Conservation (phyloP, 768 basidiomycete species). For the Auricularia sp. region DNA sequence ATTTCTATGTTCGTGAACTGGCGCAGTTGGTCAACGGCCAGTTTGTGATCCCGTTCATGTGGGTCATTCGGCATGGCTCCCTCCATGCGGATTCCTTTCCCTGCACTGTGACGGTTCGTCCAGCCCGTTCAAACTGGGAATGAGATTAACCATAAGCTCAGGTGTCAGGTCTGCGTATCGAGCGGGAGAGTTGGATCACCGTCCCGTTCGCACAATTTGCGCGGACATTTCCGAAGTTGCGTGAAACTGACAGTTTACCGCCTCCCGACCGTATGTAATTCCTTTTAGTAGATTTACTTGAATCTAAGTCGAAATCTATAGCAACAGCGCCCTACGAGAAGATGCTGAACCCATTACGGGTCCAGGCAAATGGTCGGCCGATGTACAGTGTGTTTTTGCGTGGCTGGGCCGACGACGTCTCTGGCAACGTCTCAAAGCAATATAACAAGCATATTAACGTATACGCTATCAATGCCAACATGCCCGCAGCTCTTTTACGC, state of each 20-base stretch:
- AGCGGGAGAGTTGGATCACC: too few relatives aligned
- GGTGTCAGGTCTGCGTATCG: too few relatives aligned
- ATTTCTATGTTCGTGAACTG: conserved; percentile 14
- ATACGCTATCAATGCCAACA: conserved; percentile 1
- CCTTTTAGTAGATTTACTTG: too few relatives aligned
- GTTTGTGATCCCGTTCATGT: conserved; percentile 5
- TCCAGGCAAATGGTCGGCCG: background rate
- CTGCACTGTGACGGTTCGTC: background rate
- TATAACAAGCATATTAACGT: conserved; percentile 6
- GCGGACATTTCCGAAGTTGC: too few relatives aligned
- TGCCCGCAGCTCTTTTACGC: conserved; percentile 1
- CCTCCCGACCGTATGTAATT: too few relatives aligned
- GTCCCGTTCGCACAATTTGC: too few relatives aligned
- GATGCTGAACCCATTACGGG: conserved; percentile 8
- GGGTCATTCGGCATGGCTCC: background rate
- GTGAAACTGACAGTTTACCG: too few relatives aligned
- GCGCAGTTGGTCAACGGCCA: conserved; percentile 1
- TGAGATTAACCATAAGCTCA: too few relatives aligned
- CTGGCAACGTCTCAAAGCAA: conserved; percentile 8
- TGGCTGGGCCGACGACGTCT: conserved; percentile 8
- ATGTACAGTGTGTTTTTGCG: conserved; percentile 4
- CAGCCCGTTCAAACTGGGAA: background rate
- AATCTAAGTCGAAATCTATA: too few relatives aligned
- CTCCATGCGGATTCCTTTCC: too few relatives aligned
- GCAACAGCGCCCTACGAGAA: too few relatives aligned